A percentile compares a stretch with the other conserved stretches of the same genome.
Conservation (phyloP, 768 basidiomycete species). For the Rhizopogon roseolus region DNA sequence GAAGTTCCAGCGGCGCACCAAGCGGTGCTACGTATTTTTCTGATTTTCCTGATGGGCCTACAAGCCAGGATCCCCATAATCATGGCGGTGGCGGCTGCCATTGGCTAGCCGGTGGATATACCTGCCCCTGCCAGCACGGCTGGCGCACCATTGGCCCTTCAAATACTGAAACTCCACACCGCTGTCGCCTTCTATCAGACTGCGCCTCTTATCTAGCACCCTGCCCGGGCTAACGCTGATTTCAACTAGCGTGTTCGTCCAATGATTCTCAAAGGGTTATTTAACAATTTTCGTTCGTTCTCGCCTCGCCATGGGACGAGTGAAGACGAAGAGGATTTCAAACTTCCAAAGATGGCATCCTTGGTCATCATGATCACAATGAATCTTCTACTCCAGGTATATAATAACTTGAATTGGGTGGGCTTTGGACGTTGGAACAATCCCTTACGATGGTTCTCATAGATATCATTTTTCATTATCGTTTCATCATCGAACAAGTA, state of each 20-base stretch:
- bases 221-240: too few relatives aligned
- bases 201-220: too few relatives aligned
- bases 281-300: not conserved
- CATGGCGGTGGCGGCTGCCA: too few relatives aligned
- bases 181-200: too few relatives aligned
- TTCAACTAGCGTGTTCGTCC: not conserved
- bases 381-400: conserved; percentile 46
- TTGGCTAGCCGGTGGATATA: too few relatives aligned
- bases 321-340: conserved; percentile 30
- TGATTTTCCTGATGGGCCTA: too few relatives aligned
- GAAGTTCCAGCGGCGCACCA: too few relatives aligned
- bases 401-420: too few relatives aligned
- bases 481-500: conserved; percentile 65
- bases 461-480: conserved; percentile 68
- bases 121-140: too few relatives aligned
- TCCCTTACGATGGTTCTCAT: not conserved
- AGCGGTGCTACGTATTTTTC: too few relatives aligned
- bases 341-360: conserved; percentile 43
- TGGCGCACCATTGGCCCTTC: too few relatives aligned
- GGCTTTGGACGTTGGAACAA: not conserved
- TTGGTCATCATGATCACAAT: conserved; percentile 39
- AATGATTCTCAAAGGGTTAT: not conserved
- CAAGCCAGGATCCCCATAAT: too few relatives aligned
- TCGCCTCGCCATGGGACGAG: not conserved
- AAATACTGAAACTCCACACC: not conserved